A percentile compares a stretch with the other conserved stretches of the same genome.
phyloP scores from a whole-genome alignment of 805 yeast species.

The Sporopachydermia lactativora region DNA sequence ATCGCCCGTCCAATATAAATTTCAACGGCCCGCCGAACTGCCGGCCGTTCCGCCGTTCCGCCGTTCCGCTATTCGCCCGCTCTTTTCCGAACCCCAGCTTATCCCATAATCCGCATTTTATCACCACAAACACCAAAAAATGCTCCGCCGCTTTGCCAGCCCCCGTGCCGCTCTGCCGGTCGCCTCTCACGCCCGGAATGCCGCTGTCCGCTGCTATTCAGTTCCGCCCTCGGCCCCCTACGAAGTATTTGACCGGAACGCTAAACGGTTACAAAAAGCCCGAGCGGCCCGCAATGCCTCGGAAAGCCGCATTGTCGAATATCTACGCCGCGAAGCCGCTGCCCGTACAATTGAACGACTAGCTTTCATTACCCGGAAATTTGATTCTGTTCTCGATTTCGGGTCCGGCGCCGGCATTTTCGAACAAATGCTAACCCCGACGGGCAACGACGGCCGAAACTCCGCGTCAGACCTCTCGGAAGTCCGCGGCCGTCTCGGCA shows the following conservation, averaged over 20 bases:
- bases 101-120: too few relatives aligned
- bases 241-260: constrained; percentile 46
- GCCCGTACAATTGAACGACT: constrained; percentile 58
- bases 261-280: constrained; percentile 48
- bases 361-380: constrained; percentile 54
- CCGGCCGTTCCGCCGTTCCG: too few relatives aligned
- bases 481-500: constrained; percentile 38
- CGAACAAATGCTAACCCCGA: constrained; percentile 26
- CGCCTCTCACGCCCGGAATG: too few relatives aligned
- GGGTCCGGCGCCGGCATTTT: constrained; percentile 65
- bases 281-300: constrained; percentile 33
- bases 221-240: constrained; percentile 10
- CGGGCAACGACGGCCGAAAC: constrained; percentile 21
- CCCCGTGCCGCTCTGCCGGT: too few relatives aligned
- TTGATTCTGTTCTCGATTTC: constrained; percentile 48
- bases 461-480: constrained; percentile 24
- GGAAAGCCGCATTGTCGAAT: constrained; percentile 46
- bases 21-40: too few relatives aligned
- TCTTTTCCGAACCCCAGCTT: too few relatives aligned
- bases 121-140: too few relatives aligned
- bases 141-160: too few relatives aligned
- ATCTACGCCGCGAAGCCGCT: constrained; percentile 63
- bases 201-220: too few relatives aligned
- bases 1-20: too few relatives aligned
- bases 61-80: too few relatives aligned